Evolutionary conservation across 2,329 filamentous ascomycete species (phyloP).

Genomic region (Ilyonectria mors-panacis): DNA sequence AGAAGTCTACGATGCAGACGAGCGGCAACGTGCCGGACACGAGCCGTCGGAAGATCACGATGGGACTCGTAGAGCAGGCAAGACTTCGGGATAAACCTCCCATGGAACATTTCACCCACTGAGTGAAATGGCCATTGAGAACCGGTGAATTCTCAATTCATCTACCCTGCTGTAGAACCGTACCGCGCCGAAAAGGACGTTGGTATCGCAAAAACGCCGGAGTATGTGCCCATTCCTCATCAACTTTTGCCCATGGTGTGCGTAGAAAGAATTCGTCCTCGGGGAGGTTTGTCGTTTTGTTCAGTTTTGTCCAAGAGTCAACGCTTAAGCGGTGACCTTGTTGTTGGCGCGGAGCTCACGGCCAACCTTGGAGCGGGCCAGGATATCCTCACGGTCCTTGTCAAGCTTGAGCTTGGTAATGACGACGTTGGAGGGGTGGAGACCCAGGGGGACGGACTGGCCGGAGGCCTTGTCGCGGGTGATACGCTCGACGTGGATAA

Average conservation of each 20-base stretch:
- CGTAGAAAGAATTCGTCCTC: conserved; percentile 42
- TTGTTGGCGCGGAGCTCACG: conserved; percentile 82
- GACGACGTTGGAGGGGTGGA: conserved; percentile 97
- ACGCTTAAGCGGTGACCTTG: conserved; percentile 73
- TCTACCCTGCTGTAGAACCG: conserved; percentile 57
- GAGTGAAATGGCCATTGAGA: conserved; percentile 83
- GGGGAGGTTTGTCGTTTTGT: conserved; percentile 37
- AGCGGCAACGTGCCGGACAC: conserved; percentile 17
- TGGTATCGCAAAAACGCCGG: conserved; percentile 56
- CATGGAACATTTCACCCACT: conserved; percentile 80
- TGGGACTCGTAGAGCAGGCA: conserved; percentile 43
- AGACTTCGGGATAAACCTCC: conserved; percentile 81
- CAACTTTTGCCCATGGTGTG: conserved; percentile 44
- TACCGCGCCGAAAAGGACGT: conserved; percentile 48
- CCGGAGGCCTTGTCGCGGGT: conserved; percentile 97
- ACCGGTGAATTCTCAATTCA: conserved; percentile 61
- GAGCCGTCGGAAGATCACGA: conserved; percentile 29
- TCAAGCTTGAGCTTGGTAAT: conserved; percentile 99
- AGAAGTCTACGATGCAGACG: conserved; percentile 34
- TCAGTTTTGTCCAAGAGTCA: conserved; percentile 36
- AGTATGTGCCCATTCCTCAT: conserved; percentile 57
- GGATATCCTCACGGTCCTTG: conserved; percentile 92
- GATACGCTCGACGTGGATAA: conserved; percentile 97
- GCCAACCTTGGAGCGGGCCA: conserved; percentile 87
- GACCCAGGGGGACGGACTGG: conserved; percentile 93